Evolutionary conservation across 208 protist species (phyloP), one percentile per base, ranked within the genome.

Genomic region (Zelonia costaricensis): DNA sequence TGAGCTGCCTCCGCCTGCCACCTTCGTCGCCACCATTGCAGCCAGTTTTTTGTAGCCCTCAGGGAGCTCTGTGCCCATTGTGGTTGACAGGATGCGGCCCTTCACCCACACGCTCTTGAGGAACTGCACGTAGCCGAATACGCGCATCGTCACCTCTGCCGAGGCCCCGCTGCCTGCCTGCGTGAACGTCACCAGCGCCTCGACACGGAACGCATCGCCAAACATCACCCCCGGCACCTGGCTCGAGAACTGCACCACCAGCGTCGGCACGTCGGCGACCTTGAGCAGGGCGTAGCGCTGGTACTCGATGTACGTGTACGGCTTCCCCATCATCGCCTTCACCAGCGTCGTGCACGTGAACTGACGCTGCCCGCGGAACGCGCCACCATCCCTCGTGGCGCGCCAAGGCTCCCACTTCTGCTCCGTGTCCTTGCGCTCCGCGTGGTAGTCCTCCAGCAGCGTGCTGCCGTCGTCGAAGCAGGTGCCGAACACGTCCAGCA

Each of bases 281-380:
- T 82, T 85, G 65, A 83, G 53, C 39, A 90, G 69, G 5, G 76
- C 78, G 54, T 85, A 90, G 25, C 80, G 73, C 55, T 90, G 68
- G 59, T 85, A 86, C 67, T 90, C 77, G 42, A 67, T 73, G 56
- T 75, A 84, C 23, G 51, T 30, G 66, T 77, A 90, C 18, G 56
- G 53, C 64, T 84, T 86, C 46, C 52, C 58, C 66, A 86, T 70
- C 69, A 86, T 65, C 58, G 74, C 73, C 62, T 76, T 80, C 55
- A 86, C 69, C 28, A 75, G 55, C 35, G 80, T 86, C 58, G 63
- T 82, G 62, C 79, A 86, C 33, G 56, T 74, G 39, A 86, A 83
- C 43, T 62, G 23, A 43, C 83, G 75, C 66, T 86, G 78, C 16
- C 83, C 83, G 45, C 69, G 68, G 65, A 79, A 86, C 38, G 33